phyloP scores from a whole-genome alignment of 2,329 filamentous ascomycete species.

The Trichoderma sp. region DNA sequence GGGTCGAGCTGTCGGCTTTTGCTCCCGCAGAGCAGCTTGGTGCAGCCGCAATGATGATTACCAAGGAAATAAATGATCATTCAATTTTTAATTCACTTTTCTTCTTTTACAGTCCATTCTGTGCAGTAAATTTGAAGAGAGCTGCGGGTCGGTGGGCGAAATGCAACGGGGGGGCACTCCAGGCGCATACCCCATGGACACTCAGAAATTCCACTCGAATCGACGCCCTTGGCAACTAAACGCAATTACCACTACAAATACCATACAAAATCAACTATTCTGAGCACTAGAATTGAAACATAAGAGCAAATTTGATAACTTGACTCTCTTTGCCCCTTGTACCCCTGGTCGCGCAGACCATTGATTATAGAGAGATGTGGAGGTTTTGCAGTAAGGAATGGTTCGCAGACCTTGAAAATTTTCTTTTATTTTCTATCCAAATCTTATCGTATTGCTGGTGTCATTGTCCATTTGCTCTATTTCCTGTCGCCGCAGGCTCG shows the following conservation, averaged over 20 bases:
- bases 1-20: background rate
- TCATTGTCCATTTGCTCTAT: background rate
- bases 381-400: background rate
- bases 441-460: background rate
- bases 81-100: background rate
- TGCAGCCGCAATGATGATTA: background rate
- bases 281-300: background rate
- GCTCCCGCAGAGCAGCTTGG: background rate
- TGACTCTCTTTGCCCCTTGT: background rate
- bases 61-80: background rate
- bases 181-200: background rate
- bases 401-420: background rate
- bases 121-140: background rate
- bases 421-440: background rate
- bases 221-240: background rate
- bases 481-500: background rate
- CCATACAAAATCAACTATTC: background rate
- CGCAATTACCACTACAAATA: background rate
- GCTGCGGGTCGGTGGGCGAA: background rate
- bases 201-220: background rate
- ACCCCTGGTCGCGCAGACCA: background rate
- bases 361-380: background rate
- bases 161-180: background rate
- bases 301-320: background rate
- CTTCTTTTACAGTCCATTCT: background rate